phyloP scores from a whole-genome alignment of 192 early-diverging fungal species.

The Phycomyces nitens region DNA sequence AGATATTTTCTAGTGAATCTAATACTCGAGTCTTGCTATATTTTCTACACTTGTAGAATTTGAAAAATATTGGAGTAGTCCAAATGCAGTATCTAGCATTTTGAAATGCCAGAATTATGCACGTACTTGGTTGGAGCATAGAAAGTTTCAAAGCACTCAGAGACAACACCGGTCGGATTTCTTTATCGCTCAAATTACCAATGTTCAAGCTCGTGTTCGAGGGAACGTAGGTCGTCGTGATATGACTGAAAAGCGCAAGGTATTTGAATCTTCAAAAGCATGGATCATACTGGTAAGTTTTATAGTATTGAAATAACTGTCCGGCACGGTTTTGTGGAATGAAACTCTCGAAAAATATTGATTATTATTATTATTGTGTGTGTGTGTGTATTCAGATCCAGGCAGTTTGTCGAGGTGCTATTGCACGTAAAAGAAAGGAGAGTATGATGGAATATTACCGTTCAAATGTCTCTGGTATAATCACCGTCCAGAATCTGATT shows the following conservation, averaged over 20 bases:
- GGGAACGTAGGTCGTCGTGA: conserved; percentile 52
- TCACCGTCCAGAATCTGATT: conserved; percentile 65
- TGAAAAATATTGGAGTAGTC: conserved; percentile 21
- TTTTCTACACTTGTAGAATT: not conserved
- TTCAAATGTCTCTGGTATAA: conserved; percentile 67
- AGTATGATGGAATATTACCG: conserved; percentile 55
- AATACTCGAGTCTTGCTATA: not conserved
- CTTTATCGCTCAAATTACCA: conserved; percentile 9
- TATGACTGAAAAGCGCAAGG: conserved; percentile 47
- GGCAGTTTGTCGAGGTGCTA: conserved; percentile 62
- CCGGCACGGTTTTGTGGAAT: no score
- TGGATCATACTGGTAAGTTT: conserved; percentile 42
- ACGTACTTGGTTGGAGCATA: conserved; percentile 5
- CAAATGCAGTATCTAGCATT: conserved; percentile 4
- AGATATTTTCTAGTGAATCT: not conserved
- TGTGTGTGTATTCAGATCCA: conserved; percentile 43
- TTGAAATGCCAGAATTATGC: conserved; percentile 22
- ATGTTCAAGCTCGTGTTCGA: conserved; percentile 58
- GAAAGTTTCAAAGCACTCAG: conserved; percentile 13
- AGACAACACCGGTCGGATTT: conserved; percentile 12
- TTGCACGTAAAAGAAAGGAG: conserved; percentile 25
- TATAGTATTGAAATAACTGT: not conserved
- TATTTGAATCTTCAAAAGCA: conserved; percentile 40
- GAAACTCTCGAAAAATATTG: no score
- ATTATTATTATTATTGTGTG: no score